Evolutionary conservation across 2,329 filamentous ascomycete species (phyloP), one percentile per base, ranked within the genome.

Genomic region (Mycocentrospora acerina): DNA sequence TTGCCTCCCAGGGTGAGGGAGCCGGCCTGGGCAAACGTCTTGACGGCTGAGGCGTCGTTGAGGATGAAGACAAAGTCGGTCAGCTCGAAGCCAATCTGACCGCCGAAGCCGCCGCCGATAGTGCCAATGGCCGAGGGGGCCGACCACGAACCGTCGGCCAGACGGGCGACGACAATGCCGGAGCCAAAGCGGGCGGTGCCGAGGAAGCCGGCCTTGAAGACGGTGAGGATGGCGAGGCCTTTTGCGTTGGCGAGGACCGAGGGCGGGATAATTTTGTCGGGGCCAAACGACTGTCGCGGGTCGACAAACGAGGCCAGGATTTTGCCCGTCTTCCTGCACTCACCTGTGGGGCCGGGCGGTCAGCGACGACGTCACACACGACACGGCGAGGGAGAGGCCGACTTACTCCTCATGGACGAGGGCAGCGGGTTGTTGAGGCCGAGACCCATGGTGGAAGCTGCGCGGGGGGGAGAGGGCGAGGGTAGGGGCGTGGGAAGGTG

Each of bases 21-120:
- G 4, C 93, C 93, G 26, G 86, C 83, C 68, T 97, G 91, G 5
- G 90, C 89, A 69, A 98, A 97, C 7, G 91, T 90, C 68, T 88
- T 88, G 52, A 98, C 91, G 29, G 93, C 91, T 42, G 76, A 81
- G 28, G 83, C 76, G 63, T 98, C 91, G 71, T 98, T 98, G 51
- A 98, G 82, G 52, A 98, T 96, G 71, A 98, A 97, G 65, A 98
- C 93, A 64, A 98, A 98, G 67, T 93, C 88, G 42, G 88, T 93
- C 46, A 94, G 70, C 69, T 94, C 88, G 68, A 91, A 88, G 24
- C 88, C 88, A 59, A 94, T 88, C 71, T 93, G 88, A 27, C 88
- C 88, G 53, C 88, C 88, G 51, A 94, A 87, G 16, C 88, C 88
- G 37, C 84, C 88, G 53, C 88, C 88, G 18, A 85, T 82, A 1